These are phyloP conservation scores for Leccinum fuscescens DNA, from an alignment of 1,284 basidiomycete species.

Conservation along the genomic window DNA sequence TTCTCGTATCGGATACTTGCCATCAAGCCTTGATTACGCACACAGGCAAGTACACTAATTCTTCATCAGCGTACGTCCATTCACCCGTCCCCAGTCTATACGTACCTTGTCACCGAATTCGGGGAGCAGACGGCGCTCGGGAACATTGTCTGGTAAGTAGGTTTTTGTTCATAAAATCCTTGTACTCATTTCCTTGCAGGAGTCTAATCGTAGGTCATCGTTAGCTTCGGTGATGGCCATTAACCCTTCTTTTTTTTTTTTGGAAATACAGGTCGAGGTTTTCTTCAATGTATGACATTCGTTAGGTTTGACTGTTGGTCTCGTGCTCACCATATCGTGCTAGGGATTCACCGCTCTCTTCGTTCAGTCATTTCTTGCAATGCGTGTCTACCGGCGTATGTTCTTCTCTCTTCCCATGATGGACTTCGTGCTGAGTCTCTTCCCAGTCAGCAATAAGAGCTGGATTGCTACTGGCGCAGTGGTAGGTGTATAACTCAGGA, in stretches of 20 bases:
- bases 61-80: background rate
- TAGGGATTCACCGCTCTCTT: constrained; percentile 38
- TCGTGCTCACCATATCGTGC: constrained; percentile 5
- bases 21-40: constrained; percentile 62
- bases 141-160: constrained; percentile 47
- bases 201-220: constrained; percentile 44
- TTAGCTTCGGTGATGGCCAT: background rate
- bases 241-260: constrained; percentile 3
- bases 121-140: constrained; percentile 32
- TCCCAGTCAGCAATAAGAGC: constrained; percentile 32
- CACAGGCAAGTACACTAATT: constrained; percentile 37
- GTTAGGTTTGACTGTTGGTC: background rate
- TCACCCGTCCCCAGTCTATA: constrained; percentile 44
- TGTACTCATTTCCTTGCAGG: constrained; percentile 32
- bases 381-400: constrained; percentile 34
- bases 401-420: background rate
- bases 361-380: constrained; percentile 38
- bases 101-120: constrained; percentile 39
- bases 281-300: constrained; percentile 34
- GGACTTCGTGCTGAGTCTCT: background rate
- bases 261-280: constrained; percentile 31
- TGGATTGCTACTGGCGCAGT: constrained; percentile 24
- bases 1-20: constrained; percentile 51
- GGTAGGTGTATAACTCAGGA: constrained; percentile 12
- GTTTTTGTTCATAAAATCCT: background rate